Evolutionary conservation across 2,329 filamentous ascomycete species (phyloP).

Genomic region (Exophiala bonariae): DNA sequence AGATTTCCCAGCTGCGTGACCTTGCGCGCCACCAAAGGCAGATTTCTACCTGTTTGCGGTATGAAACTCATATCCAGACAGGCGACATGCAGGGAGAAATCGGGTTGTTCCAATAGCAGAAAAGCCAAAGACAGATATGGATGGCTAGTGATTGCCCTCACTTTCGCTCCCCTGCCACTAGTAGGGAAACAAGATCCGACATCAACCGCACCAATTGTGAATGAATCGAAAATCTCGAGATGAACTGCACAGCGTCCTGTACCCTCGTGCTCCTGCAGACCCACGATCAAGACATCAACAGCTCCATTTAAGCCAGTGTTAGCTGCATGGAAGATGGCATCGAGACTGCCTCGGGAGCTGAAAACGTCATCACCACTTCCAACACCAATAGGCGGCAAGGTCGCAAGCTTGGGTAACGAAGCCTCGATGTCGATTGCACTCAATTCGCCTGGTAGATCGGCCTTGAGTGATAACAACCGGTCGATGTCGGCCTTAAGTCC

Average conservation of each 20-base stretch:
- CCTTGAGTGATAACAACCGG: conserved; percentile 37
- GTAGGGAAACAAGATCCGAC: conserved; percentile 47
- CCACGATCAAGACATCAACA: conserved; percentile 69
- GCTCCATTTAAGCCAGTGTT: conserved; percentile 4
- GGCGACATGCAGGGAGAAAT: conserved; percentile 56
- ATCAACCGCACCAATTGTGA: conserved; percentile 70
- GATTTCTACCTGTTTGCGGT: conserved; percentile 67
- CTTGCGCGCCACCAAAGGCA: conserved; percentile 82
- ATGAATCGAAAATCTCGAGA: conserved; percentile 81
- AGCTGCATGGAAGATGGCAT: conserved; percentile 64
- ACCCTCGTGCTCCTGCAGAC: conserved; percentile 68
- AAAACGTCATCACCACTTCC: conserved; percentile 59
- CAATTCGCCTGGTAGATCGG: conserved; percentile 70
- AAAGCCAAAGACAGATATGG: conserved; percentile 73
- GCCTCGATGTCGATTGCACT: conserved; percentile 70
- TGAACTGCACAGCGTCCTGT: conserved; percentile 54
- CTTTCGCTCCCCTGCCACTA: conserved; percentile 41
- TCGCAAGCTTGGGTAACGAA: conserved; percentile 74
- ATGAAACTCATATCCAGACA: conserved; percentile 84
- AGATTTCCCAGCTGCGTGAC: conserved; percentile 85
- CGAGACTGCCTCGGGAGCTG: conserved; percentile 67
- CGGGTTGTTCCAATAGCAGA: conserved; percentile 53
- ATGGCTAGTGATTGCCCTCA: conserved; percentile 68
- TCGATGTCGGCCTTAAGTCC: conserved; percentile 37
- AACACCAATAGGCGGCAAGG: conserved; percentile 63